Base-by-base conservation (phyloP, 2,329 filamentous ascomycete species). In the Colletotrichum tanaceti region DNA sequence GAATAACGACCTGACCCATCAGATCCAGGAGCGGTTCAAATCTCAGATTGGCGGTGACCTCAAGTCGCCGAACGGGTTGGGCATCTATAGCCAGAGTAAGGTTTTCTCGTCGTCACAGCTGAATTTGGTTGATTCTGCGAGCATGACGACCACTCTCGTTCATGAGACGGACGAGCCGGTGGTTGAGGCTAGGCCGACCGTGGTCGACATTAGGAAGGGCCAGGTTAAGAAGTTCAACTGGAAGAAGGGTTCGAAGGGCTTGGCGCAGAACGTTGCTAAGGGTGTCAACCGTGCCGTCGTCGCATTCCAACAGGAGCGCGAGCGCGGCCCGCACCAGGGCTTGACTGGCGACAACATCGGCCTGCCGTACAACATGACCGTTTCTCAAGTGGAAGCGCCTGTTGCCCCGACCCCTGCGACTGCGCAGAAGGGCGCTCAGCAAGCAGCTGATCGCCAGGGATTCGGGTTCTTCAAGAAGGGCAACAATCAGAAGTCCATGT, bases 141-240 rank as follows among this genome's bases (percentile, higher is more conserved):
- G 87, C 75, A 80, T 88, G 70, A 81, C 87, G 3, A 90, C 90
- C 0, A 77, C 90, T 73, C 83, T 91, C 59, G 83, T 86, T 24
- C 84, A 86, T 11, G 88, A 90, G 71, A 85, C 87, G 20, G 91
- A 92, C 53, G 93, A 96, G 47, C 85, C 84, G 0, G 84, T 89
- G 64, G 79, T 89, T n/a, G 87, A 89, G 71, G 85, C 89, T 35
- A 92, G 93, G 2, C 94, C 96, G n/a, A 96, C 97, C 70, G 92
- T 98, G 41, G 92, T 98, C 70, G 97, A 96, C 74, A 97, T 98
- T 71, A 90, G 94, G 74, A 98, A 98, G 82, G 94, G 92, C 38
- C 94, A 97, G 77, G 90, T 91, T 62, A 97, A 94, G 83, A 98
- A 98, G 79, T 98, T 98, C 82, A 97, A 97, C 82, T 98, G 96